Evolutionary conservation across 176 grass and related monocot genomes (phyloP).

Genomic region (Dendrocalamus sinicus): DNA sequence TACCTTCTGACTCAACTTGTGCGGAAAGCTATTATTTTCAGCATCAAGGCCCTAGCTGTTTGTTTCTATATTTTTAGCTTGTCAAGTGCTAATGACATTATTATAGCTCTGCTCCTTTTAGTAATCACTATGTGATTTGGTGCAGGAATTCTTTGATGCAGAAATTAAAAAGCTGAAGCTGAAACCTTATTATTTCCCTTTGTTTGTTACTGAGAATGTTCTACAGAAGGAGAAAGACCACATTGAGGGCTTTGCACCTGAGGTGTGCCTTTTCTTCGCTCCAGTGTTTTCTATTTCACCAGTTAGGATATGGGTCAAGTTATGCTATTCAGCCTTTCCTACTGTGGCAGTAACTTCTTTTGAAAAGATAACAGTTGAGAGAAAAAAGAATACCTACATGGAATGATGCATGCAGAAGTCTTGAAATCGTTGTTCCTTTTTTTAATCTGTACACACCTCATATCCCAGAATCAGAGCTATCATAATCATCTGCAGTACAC

Average conservation of each 20-base stretch:
- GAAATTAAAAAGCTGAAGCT: constrained; percentile 94
- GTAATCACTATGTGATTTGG: constrained; percentile 24
- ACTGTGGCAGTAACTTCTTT: not conserved
- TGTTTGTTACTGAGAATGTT: constrained; percentile 97
- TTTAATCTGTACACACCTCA: not conserved
- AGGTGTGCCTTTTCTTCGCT: constrained; percentile 49
- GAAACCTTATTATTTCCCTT: constrained; percentile 87
- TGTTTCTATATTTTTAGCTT: constrained; percentile 11
- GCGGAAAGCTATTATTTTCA: not conserved
- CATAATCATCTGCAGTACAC: not conserved
- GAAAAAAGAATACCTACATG: not conserved
- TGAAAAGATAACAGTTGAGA: not conserved
- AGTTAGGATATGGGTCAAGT: not conserved
- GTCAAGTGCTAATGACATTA: not conserved
- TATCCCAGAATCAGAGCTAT: not conserved
- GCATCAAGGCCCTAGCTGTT: not conserved
- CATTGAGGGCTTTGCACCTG: constrained; percentile 97
- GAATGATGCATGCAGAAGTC: not conserved
- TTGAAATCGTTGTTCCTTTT: not conserved
- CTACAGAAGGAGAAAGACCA: constrained; percentile 97
- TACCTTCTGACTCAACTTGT: not conserved
- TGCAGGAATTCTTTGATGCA: constrained; percentile 93
- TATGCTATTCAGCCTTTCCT: not conserved
- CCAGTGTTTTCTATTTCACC: not conserved
- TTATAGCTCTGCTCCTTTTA: constrained; percentile 4